A percentile compares a stretch with the other conserved stretches of the same genome.
Evolutionary conservation across 139 green algal species (phyloP).

Genomic region (Limnomonas spitsbergensis): DNA sequence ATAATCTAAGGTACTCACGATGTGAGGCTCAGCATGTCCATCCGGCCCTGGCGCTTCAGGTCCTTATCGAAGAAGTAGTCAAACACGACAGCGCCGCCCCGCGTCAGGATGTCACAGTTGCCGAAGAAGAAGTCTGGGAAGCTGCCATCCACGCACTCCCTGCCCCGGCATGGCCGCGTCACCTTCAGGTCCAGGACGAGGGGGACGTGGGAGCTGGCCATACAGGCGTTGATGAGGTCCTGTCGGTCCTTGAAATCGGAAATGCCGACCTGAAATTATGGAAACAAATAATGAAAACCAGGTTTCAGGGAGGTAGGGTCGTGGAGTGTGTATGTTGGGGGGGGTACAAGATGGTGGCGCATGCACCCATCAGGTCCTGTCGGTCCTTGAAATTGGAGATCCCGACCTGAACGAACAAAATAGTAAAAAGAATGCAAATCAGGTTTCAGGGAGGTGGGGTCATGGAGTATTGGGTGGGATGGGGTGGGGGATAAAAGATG

Average conservation of each 20-base stretch:
- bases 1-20: neutral
- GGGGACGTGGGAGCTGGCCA: slow-evolving; percentile 50
- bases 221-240: slow-evolving; percentile 50
- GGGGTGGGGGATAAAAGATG: slow-evolving; percentile 36
- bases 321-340: slow-evolving; percentile 13
- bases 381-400: slow-evolving; percentile 50
- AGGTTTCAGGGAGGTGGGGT: neutral
- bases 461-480: neutral
- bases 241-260: slow-evolving; percentile 44
- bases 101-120: slow-evolving; percentile 51
- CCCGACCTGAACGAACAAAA: too few species aligned
- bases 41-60: slow-evolving; percentile 28
- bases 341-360: slow-evolving; percentile 48
- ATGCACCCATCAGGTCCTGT: slow-evolving; percentile 47
- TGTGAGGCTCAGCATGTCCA: slow-evolving; percentile 22
- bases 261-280: slow-evolving; percentile 38
- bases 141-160: slow-evolving; percentile 49
- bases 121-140: slow-evolving; percentile 54
- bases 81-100: slow-evolving; percentile 35
- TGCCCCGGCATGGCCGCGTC: slow-evolving; percentile 31
- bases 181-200: slow-evolving; percentile 49
- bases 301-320: neutral
- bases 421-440: too few species aligned
- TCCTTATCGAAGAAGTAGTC: slow-evolving; percentile 41
- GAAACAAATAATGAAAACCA: too few species aligned